Conservation (phyloP, 2,329 filamentous ascomycete genomes). For the Curvularia sp. region DNA sequence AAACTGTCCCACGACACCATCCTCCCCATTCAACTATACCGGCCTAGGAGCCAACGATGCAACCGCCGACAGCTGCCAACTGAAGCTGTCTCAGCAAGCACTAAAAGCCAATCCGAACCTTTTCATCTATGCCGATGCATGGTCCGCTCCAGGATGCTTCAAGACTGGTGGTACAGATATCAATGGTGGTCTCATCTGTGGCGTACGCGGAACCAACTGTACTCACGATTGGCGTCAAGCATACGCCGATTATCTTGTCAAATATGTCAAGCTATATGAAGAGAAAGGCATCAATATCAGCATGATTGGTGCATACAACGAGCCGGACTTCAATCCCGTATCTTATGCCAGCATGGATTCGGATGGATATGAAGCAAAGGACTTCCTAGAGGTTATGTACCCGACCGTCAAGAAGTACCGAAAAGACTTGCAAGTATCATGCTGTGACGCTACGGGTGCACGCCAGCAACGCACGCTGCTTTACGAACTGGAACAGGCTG, state of each 20-base stretch:
- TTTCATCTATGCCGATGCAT: constrained; percentile 55
- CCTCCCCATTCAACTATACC: constrained; percentile 22
- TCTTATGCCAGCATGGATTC: constrained; percentile 57
- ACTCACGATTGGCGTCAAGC: constrained; percentile 56
- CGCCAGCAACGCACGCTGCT: constrained; percentile 12
- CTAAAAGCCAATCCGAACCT: constrained; percentile 50
- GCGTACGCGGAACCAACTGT: constrained; percentile 45
- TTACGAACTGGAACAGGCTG: constrained; percentile 41
- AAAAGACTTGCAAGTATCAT: constrained; percentile 46
- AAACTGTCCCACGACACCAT: constrained; percentile 18
- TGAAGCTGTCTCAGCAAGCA: constrained; percentile 61
- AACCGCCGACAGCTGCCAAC: constrained; percentile 49
- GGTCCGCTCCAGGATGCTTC: constrained; percentile 59
- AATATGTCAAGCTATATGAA: constrained; percentile 54
- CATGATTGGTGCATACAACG: constrained; percentile 53
- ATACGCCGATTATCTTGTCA: constrained; percentile 56
- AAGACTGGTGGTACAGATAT: constrained; percentile 55
- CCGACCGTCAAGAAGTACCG: constrained; percentile 45
- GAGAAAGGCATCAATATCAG: constrained; percentile 47
- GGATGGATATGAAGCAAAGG: constrained; percentile 55
- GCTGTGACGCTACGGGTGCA: constrained; percentile 52
- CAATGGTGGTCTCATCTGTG: constrained; percentile 55
- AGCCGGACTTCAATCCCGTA: constrained; percentile 48
- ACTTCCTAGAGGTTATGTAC: constrained; percentile 57
- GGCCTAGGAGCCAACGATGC: constrained; percentile 18